These are phyloP conservation scores for Colletotrichum paranaense DNA, from an alignment of 2,329 filamentous ascomycete genomes.

Conservation along the genomic window DNA sequence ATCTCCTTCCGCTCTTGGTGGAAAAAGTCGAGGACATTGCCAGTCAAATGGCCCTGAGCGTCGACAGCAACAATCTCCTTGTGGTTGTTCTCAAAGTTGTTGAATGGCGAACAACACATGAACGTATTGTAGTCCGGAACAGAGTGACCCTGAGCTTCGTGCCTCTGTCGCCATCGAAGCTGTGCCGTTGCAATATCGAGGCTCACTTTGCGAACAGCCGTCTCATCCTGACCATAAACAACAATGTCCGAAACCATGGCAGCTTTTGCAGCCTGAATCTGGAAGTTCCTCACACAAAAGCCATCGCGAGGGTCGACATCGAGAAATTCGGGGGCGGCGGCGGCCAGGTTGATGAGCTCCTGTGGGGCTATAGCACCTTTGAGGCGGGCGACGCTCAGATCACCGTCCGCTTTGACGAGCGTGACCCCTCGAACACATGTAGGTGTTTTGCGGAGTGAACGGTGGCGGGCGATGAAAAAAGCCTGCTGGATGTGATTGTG, in stretches of 20 bases:
- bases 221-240: conserved; percentile 83
- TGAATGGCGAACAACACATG: conserved; percentile 72
- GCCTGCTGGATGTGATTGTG: conserved; percentile 89
- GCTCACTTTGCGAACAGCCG: conserved; percentile 70
- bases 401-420: conserved; percentile 88
- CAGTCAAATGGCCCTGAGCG: conserved; percentile 76
- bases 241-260: conserved; percentile 92
- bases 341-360: conserved; percentile 74
- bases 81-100: conserved; percentile 76
- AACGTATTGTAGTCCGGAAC: conserved; percentile 87
- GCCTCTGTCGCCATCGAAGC: conserved; percentile 75
- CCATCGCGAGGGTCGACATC: conserved; percentile 89
- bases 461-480: conserved; percentile 86
- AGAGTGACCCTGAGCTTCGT: conserved; percentile 65
- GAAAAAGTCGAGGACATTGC: conserved; percentile 87
- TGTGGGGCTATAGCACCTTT: conserved; percentile 88
- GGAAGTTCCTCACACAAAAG: conserved; percentile 96
- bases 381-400: conserved; percentile 78
- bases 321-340: conserved; percentile 71
- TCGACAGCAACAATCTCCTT: conserved; percentile 81
- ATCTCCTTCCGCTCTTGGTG: conserved; percentile 91
- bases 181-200: conserved; percentile 83
- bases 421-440: conserved; percentile 84
- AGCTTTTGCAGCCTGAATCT: conserved; percentile 91
- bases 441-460: conserved; percentile 76